Evolutionary conservation across 345 rosid genomes (phyloP).

Genomic region (Luvunga scandens): DNA sequence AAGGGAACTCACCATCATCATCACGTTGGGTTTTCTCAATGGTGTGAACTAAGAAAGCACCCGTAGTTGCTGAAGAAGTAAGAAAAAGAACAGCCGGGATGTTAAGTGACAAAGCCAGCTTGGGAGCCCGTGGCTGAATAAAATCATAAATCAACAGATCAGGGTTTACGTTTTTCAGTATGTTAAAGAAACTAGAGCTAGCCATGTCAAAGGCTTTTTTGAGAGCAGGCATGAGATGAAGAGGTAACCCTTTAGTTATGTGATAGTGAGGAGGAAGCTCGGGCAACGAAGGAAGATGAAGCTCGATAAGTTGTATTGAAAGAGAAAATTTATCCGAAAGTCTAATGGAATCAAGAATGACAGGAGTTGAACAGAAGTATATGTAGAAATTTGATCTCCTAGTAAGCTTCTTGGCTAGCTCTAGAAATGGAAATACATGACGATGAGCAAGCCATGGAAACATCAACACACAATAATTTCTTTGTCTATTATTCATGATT

Average conservation of each 20-base stretch:
- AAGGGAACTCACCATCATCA: slow-evolving; percentile 20
- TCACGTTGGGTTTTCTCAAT: neutral
- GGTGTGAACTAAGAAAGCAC: neutral
- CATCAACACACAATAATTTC: slow-evolving; percentile 28
- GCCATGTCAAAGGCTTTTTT: slow-evolving; percentile 32
- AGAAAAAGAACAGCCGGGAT: slow-evolving; percentile 31
- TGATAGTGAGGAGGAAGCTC: slow-evolving; percentile 46
- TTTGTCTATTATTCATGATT: neutral
- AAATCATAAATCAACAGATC: slow-evolving; percentile 37
- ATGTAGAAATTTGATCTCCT: slow-evolving; percentile 23
- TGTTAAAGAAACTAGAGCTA: slow-evolving; percentile 13
- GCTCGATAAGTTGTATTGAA: slow-evolving; percentile 31
- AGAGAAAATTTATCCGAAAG: slow-evolving; percentile 9
- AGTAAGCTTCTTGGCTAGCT: slow-evolving; percentile 37
- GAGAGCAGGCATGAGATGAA: slow-evolving; percentile 34
- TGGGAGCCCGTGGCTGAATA: slow-evolving; percentile 38
- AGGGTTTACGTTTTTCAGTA: slow-evolving; percentile 19
- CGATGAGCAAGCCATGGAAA: slow-evolving; percentile 54
- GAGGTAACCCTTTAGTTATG: slow-evolving; percentile 42
- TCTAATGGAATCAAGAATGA: slow-evolving; percentile 23
- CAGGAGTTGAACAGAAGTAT: slow-evolving; percentile 38
- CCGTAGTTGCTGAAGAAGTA: neutral
- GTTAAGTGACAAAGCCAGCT: slow-evolving; percentile 15
- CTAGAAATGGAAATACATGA: slow-evolving; percentile 41
- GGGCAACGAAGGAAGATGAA: slow-evolving; percentile 34